Evolutionary conservation across 2,329 filamentous ascomycete genomes (phyloP).

Genomic region (Microdochium bolleyi): DNA sequence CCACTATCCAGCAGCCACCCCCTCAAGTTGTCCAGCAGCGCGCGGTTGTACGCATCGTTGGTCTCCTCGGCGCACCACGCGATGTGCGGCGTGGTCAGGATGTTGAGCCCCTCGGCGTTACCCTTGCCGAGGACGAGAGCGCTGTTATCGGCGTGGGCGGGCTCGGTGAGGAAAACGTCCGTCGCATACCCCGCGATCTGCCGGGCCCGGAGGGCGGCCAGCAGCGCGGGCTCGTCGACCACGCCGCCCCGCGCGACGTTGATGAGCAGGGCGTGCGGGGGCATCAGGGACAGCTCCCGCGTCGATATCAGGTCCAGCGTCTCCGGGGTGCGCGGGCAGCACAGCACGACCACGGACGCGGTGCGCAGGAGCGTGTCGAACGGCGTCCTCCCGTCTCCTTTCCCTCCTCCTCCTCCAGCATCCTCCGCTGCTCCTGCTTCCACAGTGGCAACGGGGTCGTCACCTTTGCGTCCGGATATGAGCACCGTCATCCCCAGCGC

Average conservation of each 20-base stretch:
- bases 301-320: slow-evolving; percentile 16
- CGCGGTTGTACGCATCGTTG: slow-evolving; percentile 13
- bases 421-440: background rate
- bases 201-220: slow-evolving; percentile 14
- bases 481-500: slow-evolving; percentile 18
- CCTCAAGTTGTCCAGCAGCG: slow-evolving; percentile 14
- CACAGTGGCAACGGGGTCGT: background rate
- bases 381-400: slow-evolving; percentile 8
- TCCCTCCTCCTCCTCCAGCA: no score
- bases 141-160: slow-evolving; percentile 13
- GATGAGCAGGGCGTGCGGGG: slow-evolving; percentile 13
- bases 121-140: slow-evolving; percentile 10
- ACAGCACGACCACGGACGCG: slow-evolving; percentile 16
- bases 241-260: slow-evolving; percentile 23
- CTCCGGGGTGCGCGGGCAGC: slow-evolving; percentile 17
- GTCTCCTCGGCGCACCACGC: slow-evolving; percentile 22
- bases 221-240: slow-evolving; percentile 18
- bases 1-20: slow-evolving; percentile 13
- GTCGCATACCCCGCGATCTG: slow-evolving; percentile 18
- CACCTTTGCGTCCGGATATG: slow-evolving; percentile 17
- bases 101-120: slow-evolving; percentile 14
- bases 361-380: slow-evolving; percentile 17
- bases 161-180: slow-evolving; percentile 19
- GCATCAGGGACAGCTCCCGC: slow-evolving; percentile 15
- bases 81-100: slow-evolving; percentile 20